Evolutionary conservation across 768 basidiomycete genomes (phyloP).

Genomic region (Tremella yokohamensis): DNA sequence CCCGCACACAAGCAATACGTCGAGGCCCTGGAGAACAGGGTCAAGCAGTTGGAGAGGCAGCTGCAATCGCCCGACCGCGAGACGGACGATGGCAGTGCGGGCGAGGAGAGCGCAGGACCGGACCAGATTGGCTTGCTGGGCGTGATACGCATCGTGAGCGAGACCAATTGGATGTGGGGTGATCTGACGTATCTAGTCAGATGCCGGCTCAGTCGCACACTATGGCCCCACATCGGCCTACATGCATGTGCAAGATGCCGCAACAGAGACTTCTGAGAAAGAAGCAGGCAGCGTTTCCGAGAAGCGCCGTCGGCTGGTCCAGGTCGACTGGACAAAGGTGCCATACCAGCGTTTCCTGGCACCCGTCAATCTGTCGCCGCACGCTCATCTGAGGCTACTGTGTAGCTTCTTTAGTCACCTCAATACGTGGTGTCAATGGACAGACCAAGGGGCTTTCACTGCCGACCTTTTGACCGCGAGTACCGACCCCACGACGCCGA

Average conservation of each 20-base stretch:
- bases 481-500: background rate
- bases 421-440: background rate
- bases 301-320: background rate
- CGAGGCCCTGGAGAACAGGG: constrained; percentile 32
- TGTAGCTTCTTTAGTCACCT: background rate
- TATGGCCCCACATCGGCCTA: background rate
- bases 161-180: background rate
- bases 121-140: too few species aligned
- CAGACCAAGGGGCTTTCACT: background rate
- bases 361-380: background rate
- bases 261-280: background rate
- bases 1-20: constrained; percentile 40
- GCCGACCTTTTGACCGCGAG: background rate
- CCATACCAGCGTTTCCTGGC: background rate
- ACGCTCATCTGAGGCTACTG: background rate
- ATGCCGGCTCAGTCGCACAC: background rate
- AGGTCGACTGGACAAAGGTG: background rate
- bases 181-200: background rate
- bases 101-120: too few species aligned
- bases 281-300: background rate
- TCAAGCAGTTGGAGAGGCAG: constrained; percentile 32
- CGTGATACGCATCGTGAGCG: background rate
- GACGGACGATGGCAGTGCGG: too few species aligned
- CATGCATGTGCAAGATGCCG: constrained; percentile 2
- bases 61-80: background rate